A percentile compares a stretch with the other conserved stretches of the same genome.
Evolutionary conservation across 2,329 filamentous ascomycete genomes (phyloP).

Genomic region (Mycosphaerella sp.): DNA sequence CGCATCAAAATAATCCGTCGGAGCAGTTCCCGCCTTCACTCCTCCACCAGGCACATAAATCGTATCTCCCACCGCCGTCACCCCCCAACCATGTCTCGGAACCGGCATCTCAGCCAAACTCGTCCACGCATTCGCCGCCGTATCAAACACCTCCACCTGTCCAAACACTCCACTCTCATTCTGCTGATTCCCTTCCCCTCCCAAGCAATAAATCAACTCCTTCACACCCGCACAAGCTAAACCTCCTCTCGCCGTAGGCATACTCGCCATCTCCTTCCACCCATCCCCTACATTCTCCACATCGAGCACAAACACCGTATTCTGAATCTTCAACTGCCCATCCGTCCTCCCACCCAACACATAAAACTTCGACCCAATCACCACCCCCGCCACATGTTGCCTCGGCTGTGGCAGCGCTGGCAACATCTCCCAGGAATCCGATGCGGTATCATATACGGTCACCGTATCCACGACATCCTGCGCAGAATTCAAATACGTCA

Average conservation of each 20-base stretch:
- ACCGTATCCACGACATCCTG: conserved; percentile 7
- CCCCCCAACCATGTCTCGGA: conserved; percentile 9
- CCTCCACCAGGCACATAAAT: conserved; percentile 13
- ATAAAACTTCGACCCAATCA: conserved; percentile 7
- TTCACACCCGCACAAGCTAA: conserved; percentile 6
- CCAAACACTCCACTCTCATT: not conserved
- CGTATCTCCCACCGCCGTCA: conserved; percentile 1
- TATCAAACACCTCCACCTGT: conserved; percentile 8
- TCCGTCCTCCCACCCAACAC: conserved; percentile 7
- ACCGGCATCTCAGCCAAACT: conserved; percentile 2
- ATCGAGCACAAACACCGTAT: conserved; percentile 7
- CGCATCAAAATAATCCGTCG: conserved; percentile 6
- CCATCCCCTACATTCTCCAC: not conserved
- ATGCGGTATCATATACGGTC: conserved; percentile 5
- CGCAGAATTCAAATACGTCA: not conserved
- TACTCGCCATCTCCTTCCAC: conserved; percentile 3
- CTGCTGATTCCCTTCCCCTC: conserved; percentile 8
- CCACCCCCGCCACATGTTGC: conserved; percentile 9
- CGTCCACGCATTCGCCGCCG: conserved; percentile 1
- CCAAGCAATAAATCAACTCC: conserved; percentile 7
- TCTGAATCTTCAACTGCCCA: conserved; percentile 7
- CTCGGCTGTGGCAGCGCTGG: conserved; percentile 7
- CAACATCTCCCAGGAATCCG: conserved; percentile 4
- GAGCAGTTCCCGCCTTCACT: conserved; percentile 2
- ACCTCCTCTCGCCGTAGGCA: conserved; percentile 11